These are phyloP conservation scores for Candida labiduridarum DNA, from an alignment of 1,139 yeast species.

Conservation along the genomic window DNA sequence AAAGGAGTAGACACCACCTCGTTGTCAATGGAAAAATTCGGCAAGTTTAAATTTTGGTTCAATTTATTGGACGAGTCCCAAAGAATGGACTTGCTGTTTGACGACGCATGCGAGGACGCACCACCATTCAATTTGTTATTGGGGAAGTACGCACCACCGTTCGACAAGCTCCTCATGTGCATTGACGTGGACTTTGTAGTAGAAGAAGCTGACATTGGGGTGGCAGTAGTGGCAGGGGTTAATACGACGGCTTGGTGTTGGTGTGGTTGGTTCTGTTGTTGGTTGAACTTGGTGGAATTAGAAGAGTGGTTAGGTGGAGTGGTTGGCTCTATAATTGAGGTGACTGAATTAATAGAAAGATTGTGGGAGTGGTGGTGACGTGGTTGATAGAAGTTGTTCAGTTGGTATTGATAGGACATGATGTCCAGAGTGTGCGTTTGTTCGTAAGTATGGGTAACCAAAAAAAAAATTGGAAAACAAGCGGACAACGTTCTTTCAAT, in stretches of 20 bases:
- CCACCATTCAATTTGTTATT: not conserved
- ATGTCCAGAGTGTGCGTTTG: constrained; percentile 1
- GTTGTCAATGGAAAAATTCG: constrained; percentile 30
- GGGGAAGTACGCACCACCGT: constrained; percentile 2
- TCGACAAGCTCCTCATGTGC: constrained; percentile 15
- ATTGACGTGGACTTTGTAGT: constrained; percentile 6
- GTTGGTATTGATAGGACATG: constrained; percentile 8
- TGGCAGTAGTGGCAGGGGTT: constrained; percentile 14
- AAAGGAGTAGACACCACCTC: constrained; percentile 17
- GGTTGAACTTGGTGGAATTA: constrained; percentile 1
- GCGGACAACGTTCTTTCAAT: not conserved
- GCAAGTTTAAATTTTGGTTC: constrained; percentile 30
- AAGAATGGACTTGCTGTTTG: constrained; percentile 23
- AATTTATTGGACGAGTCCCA: constrained; percentile 33
- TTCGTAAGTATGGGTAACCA: not conserved
- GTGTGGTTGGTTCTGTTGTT: constrained; percentile 2
- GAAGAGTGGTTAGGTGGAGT: constrained; percentile 35
- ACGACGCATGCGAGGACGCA: not conserved
- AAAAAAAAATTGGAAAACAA: constrained; percentile 5
- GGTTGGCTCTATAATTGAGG: constrained; percentile 42
- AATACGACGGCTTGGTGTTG: constrained; percentile 7
- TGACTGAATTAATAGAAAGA: constrained; percentile 39
- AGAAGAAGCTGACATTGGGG: constrained; percentile 14
- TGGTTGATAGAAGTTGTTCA: constrained; percentile 4
- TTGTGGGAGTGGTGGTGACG: constrained; percentile 32